These are phyloP conservation scores for Gigaspora rosea DNA, from an alignment of 192 early-diverging fungal species.

Conservation along the genomic window DNA sequence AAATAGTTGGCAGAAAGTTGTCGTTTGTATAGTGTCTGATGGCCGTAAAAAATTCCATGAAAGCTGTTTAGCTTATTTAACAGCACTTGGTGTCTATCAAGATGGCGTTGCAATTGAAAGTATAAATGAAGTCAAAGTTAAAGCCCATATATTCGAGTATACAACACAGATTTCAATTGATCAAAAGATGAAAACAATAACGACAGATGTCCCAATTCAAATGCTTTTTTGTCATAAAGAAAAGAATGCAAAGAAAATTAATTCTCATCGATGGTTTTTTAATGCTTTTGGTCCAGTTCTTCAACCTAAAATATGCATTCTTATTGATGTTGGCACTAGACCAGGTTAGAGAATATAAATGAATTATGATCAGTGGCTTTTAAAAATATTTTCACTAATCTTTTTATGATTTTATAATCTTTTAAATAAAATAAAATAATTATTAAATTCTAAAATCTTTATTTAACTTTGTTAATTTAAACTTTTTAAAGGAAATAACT, in stretches of 20 bases:
- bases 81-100: slow-evolving; percentile 82
- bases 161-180: slow-evolving; percentile 78
- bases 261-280: slow-evolving; percentile 76
- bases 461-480: too few relatives aligned
- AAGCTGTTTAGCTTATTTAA: slow-evolving; percentile 68
- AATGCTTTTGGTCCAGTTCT: slow-evolving; percentile 63
- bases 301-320: slow-evolving; percentile 60
- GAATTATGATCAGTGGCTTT: too few relatives aligned
- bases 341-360: too few relatives aligned
- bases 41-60: slow-evolving; percentile 76
- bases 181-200: slow-evolving; percentile 66
- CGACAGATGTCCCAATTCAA: slow-evolving; percentile 71
- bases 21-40: slow-evolving; percentile 81
- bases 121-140: slow-evolving; percentile 65
- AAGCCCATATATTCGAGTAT: slow-evolving; percentile 72
- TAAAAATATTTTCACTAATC: too few relatives aligned
- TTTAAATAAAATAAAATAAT: too few relatives aligned
- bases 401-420: too few relatives aligned
- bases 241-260: slow-evolving; percentile 92
- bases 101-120: slow-evolving; percentile 70
- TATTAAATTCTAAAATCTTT: too few relatives aligned
- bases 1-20: slow-evolving; percentile 83
- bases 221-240: slow-evolving; percentile 88
- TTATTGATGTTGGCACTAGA: slow-evolving; percentile 67
- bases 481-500: slow-evolving; percentile 35